A percentile compares a stretch with the other conserved stretches of the same genome.
These are phyloP conservation scores for Lotmaria passim DNA, from an alignment of 208 protist species.

Conservation along the genomic window DNA sequence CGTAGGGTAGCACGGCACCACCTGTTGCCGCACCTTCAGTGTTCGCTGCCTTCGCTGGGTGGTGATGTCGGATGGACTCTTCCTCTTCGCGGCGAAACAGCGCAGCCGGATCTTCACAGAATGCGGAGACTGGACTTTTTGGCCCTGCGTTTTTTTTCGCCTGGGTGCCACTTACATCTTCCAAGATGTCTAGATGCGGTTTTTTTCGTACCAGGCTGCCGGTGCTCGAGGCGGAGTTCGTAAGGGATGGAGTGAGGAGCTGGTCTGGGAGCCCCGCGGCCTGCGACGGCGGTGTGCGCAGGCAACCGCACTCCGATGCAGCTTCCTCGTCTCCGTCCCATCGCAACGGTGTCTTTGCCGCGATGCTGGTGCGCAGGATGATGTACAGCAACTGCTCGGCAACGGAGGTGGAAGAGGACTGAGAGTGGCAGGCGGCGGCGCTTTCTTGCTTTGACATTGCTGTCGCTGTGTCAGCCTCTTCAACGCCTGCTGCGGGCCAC, in stretches of 20 bases:
- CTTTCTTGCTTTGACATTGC: not conserved
- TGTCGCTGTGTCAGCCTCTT: not conserved
- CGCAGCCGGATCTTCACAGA: not conserved
- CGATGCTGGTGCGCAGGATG: conserved; percentile 77
- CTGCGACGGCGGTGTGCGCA: conserved; percentile 5
- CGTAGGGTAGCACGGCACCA: conserved; percentile 24
- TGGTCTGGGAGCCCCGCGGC: not conserved
- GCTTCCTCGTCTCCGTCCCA: not conserved
- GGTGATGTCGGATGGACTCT: conserved; percentile 18
- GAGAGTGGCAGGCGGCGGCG: not conserved
- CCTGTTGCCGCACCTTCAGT: not conserved
- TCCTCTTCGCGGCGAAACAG: not conserved
- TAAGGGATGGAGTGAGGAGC: not conserved
- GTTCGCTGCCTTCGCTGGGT: not conserved
- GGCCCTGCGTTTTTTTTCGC: not conserved
- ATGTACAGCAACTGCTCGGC: conserved; percentile 78
- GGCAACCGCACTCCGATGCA: not conserved
- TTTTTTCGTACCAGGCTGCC: conserved; percentile 21
- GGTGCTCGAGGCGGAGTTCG: conserved; percentile 13
- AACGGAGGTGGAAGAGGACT: conserved; percentile 22
- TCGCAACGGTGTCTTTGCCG: conserved; percentile 32
- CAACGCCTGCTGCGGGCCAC: not conserved
- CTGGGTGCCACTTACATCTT: not conserved
- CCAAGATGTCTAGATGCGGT: conserved; percentile 2
- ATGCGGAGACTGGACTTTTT: not conserved